Evolutionary conservation across 2,329 filamentous ascomycete species (phyloP).

Genomic region (Arthrinium puccinioides): DNA sequence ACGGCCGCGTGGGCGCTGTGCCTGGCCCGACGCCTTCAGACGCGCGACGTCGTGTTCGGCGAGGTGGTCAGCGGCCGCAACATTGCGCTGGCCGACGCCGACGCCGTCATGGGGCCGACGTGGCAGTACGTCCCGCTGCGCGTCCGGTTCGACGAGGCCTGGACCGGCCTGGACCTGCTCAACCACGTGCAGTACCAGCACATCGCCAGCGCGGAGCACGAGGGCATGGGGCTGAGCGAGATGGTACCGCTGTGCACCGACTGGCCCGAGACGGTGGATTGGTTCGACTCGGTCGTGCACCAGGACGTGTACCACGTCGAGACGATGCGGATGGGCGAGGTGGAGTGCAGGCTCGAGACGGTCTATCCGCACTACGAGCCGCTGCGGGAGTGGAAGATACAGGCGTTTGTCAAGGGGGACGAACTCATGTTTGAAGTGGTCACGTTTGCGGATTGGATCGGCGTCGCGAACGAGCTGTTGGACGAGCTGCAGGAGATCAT

Average conservation of each 20-base stretch:
- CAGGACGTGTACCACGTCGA: constrained; percentile 58
- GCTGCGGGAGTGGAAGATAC: constrained; percentile 51
- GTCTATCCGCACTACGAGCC: constrained; percentile 51
- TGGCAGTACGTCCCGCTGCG: constrained; percentile 62
- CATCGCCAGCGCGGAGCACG: constrained; percentile 46
- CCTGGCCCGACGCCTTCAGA: constrained; percentile 44
- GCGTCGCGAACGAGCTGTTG: constrained; percentile 42
- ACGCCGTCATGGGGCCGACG: constrained; percentile 55
- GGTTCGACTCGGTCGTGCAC: constrained; percentile 51
- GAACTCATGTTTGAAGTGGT: constrained; percentile 50
- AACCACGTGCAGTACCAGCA: constrained; percentile 49
- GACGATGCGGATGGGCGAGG: constrained; percentile 32
- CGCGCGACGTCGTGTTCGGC: constrained; percentile 55
- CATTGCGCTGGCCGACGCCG: constrained; percentile 49
- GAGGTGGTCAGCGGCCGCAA: constrained; percentile 60
- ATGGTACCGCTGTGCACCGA: constrained; percentile 40
- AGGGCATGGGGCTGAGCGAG: constrained; percentile 46
- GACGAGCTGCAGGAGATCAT: constrained; percentile 38
- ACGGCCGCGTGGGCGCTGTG: constrained; percentile 60
- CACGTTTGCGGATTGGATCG: constrained; percentile 48
- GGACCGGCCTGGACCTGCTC: constrained; percentile 46
- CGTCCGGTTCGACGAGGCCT: constrained; percentile 42
- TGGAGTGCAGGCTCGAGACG: constrained; percentile 43
- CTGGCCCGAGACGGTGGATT: constrained; percentile 31
- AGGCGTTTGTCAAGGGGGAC: constrained; percentile 49